Conservation (phyloP, 495 filamentous ascomycete species). For the Aspergillus diversus region DNA sequence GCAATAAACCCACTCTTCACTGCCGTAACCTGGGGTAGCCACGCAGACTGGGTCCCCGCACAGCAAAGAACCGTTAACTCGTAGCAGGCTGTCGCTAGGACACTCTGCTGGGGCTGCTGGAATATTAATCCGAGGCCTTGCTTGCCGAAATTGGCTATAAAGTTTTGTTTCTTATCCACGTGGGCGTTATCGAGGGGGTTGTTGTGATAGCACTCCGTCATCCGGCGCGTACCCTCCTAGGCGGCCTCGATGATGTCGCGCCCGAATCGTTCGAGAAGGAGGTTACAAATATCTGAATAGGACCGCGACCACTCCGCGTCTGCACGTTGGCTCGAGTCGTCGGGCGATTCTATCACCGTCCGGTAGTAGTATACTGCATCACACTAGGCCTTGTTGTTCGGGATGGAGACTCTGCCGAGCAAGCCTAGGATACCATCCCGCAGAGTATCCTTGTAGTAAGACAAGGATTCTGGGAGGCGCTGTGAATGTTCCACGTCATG, state of each 20-base stretch:
- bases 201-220: neutral
- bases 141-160: neutral
- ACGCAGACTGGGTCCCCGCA: neutral
- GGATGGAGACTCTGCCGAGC: too few relatives aligned
- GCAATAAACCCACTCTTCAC: neutral
- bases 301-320: neutral
- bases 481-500: too few relatives aligned
- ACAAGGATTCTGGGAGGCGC: too few relatives aligned
- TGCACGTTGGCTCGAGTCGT: neutral
- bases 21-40: too few relatives aligned
- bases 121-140: neutral
- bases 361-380: neutral
- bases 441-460: too few relatives aligned
- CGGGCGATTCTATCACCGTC: neutral
- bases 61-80: neutral
- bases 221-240: neutral
- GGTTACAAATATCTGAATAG: neutral
- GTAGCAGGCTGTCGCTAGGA: neutral
- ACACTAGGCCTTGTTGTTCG: neutral
- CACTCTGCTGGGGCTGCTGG: neutral
- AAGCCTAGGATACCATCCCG: too few relatives aligned
- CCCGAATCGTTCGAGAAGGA: neutral
- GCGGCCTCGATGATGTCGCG: neutral
- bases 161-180: neutral
- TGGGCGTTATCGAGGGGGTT: neutral